Evolutionary conservation across 2,329 filamentous ascomycete genomes (phyloP).

Genomic region (Sclerotinia nivalis): DNA sequence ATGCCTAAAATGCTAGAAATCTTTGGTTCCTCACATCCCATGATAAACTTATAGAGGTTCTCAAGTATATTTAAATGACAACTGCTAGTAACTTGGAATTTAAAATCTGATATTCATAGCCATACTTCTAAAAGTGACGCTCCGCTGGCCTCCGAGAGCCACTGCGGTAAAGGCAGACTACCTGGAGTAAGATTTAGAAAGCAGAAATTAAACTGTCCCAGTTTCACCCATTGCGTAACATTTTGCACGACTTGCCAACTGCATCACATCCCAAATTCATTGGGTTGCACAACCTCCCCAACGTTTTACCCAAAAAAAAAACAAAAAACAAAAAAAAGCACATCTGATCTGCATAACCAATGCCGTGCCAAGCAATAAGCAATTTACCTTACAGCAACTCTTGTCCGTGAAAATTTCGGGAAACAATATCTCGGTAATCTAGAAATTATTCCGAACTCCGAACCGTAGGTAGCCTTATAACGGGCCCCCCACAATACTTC

Average conservation of each 20-base stretch:
- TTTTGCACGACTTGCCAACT: not conserved
- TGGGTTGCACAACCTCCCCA: not conserved
- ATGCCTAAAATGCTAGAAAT: not conserved
- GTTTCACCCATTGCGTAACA: not conserved
- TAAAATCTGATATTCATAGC: not conserved
- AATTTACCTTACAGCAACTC: not conserved
- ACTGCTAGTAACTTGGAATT: not conserved
- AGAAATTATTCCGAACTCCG: not conserved
- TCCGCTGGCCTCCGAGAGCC: not conserved
- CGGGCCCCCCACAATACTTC: not conserved
- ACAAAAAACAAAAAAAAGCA: not conserved
- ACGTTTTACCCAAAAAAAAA: not conserved
- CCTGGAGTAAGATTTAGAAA: not conserved
- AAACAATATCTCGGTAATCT: not conserved
- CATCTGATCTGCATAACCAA: not conserved
- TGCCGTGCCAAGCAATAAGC: not conserved
- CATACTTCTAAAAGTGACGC: not conserved
- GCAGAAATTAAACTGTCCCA: not conserved
- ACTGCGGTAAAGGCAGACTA: not conserved
- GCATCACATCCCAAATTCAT: not conserved
- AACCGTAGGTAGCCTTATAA: constrained; percentile 9
- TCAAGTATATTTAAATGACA: not conserved
- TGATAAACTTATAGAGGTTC: too few relatives aligned
- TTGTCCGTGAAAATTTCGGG: constrained; percentile 3
- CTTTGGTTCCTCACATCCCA: not conserved